Base-by-base conservation (phyloP, 352 stramenopile genomes). In the Globisporangium viniferum region DNA sequence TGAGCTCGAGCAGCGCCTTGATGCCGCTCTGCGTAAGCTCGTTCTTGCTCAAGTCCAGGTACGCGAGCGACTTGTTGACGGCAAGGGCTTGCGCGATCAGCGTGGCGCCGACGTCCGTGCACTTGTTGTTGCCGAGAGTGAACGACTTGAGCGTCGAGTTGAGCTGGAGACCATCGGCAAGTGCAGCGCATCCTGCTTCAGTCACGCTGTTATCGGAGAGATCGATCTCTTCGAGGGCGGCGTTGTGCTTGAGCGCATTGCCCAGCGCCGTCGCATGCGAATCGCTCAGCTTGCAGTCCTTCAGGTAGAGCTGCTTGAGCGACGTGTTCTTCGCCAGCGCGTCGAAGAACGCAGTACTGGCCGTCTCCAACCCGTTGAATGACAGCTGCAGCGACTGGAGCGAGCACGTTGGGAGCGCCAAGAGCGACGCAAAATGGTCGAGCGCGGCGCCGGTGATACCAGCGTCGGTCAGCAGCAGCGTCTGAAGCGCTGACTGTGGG, bases 21-120 rank as follows among this genome's bases (percentile, higher is more conserved):
- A 93, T 79, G 27, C 83, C 77, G 20, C 56, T 59, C 36, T 77
- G 71, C 0, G 82, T 86, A 22, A 95, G 77, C 29, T 68, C 72
- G 55, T 90, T 93, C 62, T 92, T 89, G 66, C 82, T 85, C 67
- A 93, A 67, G 46, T 95, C 85, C 15, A 95, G 66, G 61, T 79
- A 80, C 51, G 64, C 68, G 7, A 95, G 68, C 46, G 80, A 70
- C n/a, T 58, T 67, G 58, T 87, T 86, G 0, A 67, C 18, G 1
- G 68, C 69, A 18, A 92, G 72, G 5, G 71, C 67, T 2, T 79
- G 49, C 2, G 73, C 79, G 27, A 93, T 62, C 12, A 72, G 58
- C 12, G 58, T 31, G 5, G 81, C 84, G 7, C 81, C 83, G 18
- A 71, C 77, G 68, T 95, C 85, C 12, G 73, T 62, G 41, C 76